phyloP scores from a whole-genome alignment of 495 filamentous ascomycete species.

The Trichoderma asperelloides region DNA sequence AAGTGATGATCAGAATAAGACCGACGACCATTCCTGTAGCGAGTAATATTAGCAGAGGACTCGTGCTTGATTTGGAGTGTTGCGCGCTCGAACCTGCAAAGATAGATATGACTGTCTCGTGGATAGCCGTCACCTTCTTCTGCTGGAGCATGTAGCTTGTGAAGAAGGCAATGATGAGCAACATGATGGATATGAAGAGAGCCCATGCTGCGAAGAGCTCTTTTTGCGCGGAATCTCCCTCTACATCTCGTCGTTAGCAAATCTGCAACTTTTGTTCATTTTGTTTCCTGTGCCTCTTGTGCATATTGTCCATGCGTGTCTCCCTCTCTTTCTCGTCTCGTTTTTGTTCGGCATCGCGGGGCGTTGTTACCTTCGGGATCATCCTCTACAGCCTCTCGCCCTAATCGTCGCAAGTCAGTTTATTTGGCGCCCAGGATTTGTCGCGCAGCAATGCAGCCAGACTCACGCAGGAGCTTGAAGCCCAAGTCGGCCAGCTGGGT shows the following conservation, averaged over 20 bases:
- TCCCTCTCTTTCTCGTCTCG: neutral
- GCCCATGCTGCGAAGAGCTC: conserved; percentile 95
- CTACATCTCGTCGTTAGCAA: conserved; percentile 25
- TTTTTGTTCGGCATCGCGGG: conserved; percentile 7
- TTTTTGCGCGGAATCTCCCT: conserved; percentile 50
- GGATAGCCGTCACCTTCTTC: conserved; percentile 90
- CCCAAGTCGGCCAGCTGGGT: neutral
- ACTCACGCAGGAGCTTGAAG: conserved; percentile 8
- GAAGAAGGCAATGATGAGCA: conserved; percentile 89
- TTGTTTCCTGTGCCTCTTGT: neutral
- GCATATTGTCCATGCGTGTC: neutral
- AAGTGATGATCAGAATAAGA: conserved; percentile 71
- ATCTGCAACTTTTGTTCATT: neutral
- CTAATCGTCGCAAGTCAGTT: conserved; percentile 20
- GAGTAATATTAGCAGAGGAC: neutral
- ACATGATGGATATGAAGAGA: conserved; percentile 87
- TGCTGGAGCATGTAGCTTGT: conserved; percentile 94
- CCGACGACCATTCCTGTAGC: conserved; percentile 89
- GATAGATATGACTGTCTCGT: conserved; percentile 96
- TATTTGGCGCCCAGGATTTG: neutral
- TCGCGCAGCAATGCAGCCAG: neutral
- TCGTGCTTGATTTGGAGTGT: neutral
- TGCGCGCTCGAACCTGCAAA: conserved; percentile 66
- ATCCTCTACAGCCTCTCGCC: conserved; percentile 39
- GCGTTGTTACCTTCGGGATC: conserved; percentile 37